Evolutionary conservation across 306 rosid species (phyloP).

Genomic region (Pterocarpus macrocarpus): DNA sequence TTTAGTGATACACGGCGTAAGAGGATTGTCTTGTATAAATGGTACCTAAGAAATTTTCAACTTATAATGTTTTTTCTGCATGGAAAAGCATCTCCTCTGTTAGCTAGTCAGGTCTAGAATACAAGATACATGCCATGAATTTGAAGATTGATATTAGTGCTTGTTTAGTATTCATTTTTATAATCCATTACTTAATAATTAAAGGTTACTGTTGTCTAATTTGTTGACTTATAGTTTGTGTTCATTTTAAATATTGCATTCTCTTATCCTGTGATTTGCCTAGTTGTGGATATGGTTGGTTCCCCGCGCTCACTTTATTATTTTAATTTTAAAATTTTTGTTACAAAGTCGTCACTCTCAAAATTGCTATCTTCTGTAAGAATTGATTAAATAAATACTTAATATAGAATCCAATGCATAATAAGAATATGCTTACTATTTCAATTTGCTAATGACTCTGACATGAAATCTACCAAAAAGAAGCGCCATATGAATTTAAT

Average conservation of each 20-base stretch:
- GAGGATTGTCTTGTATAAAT: not conserved
- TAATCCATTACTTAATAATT: no score
- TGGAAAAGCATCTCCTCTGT: no score
- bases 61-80: no score
- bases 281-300: not conserved
- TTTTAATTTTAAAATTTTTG: not conserved
- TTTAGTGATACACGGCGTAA: not conserved
- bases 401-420: not conserved
- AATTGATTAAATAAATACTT: not conserved
- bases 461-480: slow-evolving; percentile 8
- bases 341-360: not conserved
- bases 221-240: no score
- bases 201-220: no score
- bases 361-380: not conserved
- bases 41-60: not conserved
- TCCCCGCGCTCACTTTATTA: not conserved
- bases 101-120: not conserved
- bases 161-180: no score
- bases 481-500: not conserved
- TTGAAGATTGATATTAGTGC: not conserved
- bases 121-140: not conserved
- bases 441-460: slow-evolving; percentile 1
- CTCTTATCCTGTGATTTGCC: no score
- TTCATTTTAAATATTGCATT: no score
- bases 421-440: slow-evolving; percentile 22